Base-by-base conservation (phyloP, 192 early-diverging fungal genomes). In the Jimgerdemannia flammicorona region DNA sequence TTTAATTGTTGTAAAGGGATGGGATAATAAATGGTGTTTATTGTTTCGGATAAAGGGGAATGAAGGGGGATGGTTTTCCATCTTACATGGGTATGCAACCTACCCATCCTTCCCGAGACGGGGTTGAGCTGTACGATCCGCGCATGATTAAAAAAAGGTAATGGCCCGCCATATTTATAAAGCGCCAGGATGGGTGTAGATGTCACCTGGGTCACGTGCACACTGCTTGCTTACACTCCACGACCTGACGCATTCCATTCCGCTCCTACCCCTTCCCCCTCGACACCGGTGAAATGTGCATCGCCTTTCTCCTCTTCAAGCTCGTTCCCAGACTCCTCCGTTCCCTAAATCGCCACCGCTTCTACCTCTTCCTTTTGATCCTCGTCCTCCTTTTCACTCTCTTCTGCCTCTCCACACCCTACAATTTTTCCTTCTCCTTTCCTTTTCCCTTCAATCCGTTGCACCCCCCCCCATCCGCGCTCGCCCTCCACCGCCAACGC, bases 211-310 rank as follows among this genome's bases (percentile, higher is more conserved):
- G 49, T 59, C 49, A 59, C 49, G 49, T 59, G 49, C 6, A 59
- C 14, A 59, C 29, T 29, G 29, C 29, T 29, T 29, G 29, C 29
- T 64, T 75, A 79, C 75, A 75, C 78, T 2, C 41, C 44, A 39
- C 18, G 69, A 59, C 43, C 76, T 10, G 74, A 75, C 41, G 49
- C 40, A 39, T 40, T 39, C n/a, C 14, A 42, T 49, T 72, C 29
- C 49, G 4, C 14, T 39, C 20, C 14, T 41, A 17, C 17, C 39
- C n/a, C 17, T 69, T 69, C 4, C 4, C 14, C 6, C 20, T 66
- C n/a, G 40, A n/a, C 64, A 72, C 64, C 29, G 18, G 69, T 72
- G 4, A 59, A 4, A 64, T 14, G 43, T 73, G 44, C 43, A 73
- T 66, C 67, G 40, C 42, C 7, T 72, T 44, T n/a, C 42, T 68